Base-by-base conservation (phyloP, 2,329 filamentous ascomycete genomes). In the Aaosphaeria pasadenensis region DNA sequence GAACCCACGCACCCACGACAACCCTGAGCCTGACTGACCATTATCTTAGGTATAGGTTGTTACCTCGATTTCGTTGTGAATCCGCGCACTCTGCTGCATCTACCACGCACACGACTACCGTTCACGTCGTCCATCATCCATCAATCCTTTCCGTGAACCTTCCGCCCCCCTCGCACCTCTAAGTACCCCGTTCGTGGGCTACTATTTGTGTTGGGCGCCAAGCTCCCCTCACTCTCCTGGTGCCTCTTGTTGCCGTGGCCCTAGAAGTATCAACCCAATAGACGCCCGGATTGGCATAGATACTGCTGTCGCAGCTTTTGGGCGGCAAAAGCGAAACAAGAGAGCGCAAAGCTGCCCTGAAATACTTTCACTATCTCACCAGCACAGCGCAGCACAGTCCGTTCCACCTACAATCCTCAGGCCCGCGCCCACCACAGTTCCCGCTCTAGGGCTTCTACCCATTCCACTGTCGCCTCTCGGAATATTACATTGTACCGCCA, bases 261-360 rank as follows among this genome's bases (percentile, higher is more conserved):
- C 60, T 58, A 44, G 64, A 66, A 56, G 50, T 55, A 60, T 58
- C 56, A 66, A 66, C 56, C 62, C 66, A 68, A 69, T 70, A 71
- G 59, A 67, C 64, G 66, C 57, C 55, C 59, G 70, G 64, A 69
- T 70, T 71, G 66, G 67, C 59, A 63, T 24, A 64, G 50, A 57
- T 59, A 55, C 55, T 55, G 50, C 54, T 56, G 58, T 64, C 62
- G 56, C 62, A 63, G 58, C 59, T 55, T 63, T 36, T 53, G 60
- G 61, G 67, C 66, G 66, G 59, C 65, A 70, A 66, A 62, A 54
- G 57, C 60, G 60, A 67, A 60, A 64, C 59, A 60, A 64, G 58
- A 54, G 38, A 55, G 47, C 42, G 53, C 54, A 55, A 50, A 53
- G 49, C 58, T 58, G 54, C 50, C 50, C 53, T 51, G 43, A 42